Percentiles rank a stretch among this genome's conserved stretches.
phyloP scores from a whole-genome alignment of 2,329 filamentous ascomycete species.

The Pezizomycotina sp. region DNA sequence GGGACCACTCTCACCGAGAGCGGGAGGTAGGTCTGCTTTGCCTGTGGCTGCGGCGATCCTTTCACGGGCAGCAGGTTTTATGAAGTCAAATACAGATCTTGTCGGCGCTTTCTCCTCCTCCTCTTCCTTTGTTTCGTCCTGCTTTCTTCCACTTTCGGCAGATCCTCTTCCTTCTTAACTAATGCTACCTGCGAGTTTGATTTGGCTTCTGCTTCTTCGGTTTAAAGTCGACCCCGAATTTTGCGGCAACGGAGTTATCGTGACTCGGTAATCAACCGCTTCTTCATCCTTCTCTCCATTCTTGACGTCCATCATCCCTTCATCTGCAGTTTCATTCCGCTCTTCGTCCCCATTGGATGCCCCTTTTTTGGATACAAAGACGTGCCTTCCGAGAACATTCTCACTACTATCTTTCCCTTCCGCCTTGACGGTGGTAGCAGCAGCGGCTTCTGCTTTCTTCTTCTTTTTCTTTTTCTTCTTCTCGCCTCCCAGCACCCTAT shows the following conservation, averaged over 20 bases:
- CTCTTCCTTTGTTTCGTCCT: constrained; percentile 38
- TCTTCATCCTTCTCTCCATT: too few relatives aligned
- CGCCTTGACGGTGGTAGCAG: constrained; percentile 43
- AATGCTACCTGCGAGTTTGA: too few relatives aligned
- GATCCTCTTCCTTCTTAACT: too few relatives aligned
- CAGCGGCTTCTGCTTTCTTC: constrained; percentile 29
- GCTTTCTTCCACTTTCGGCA: too few relatives aligned
- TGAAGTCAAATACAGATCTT: constrained; percentile 90
- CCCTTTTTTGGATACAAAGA: constrained; percentile 57
- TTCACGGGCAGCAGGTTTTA: constrained; percentile 61
- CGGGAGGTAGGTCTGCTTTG: constrained; percentile 58
- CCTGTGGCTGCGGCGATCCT: constrained; percentile 61
- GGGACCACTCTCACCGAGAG: constrained; percentile 53
- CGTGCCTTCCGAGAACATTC: constrained; percentile 43
- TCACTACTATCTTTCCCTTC: constrained; percentile 26
- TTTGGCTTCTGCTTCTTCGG: too few relatives aligned
- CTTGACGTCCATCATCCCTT: too few relatives aligned
- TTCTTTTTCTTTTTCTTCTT: constrained; percentile 57
- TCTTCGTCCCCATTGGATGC: too few relatives aligned
- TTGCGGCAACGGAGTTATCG: too few relatives aligned
- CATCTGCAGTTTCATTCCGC: too few relatives aligned
- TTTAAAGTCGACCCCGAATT: too few relatives aligned
- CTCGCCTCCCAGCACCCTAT: constrained; percentile 60
- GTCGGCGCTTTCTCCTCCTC: constrained; percentile 63
- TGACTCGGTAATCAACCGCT: too few relatives aligned